phyloP scores from a whole-genome alignment of 2,329 filamentous ascomycete genomes.

The Lecanoromycetidae sp. region DNA sequence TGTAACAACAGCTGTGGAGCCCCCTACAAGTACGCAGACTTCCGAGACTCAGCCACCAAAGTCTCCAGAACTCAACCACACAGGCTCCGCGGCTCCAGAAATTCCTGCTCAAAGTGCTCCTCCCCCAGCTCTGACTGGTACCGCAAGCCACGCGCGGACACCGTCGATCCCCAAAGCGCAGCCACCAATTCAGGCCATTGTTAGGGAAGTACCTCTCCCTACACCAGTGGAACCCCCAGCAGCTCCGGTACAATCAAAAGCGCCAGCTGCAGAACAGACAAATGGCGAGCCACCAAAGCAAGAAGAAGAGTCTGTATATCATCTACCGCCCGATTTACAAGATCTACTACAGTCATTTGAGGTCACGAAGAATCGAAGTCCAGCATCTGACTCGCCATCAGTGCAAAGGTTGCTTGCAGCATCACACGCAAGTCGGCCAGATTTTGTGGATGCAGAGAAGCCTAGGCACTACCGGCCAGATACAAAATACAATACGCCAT shows the following conservation, averaged over 20 bases:
- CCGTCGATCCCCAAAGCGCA: slow-evolving; percentile 34
- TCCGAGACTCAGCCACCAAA: slow-evolving; percentile 39
- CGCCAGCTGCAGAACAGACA: slow-evolving; percentile 23
- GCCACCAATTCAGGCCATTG: slow-evolving; percentile 1
- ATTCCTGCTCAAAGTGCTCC: slow-evolving; percentile 19
- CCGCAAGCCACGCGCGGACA: slow-evolving; percentile 37
- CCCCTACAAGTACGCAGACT: slow-evolving; percentile 26
- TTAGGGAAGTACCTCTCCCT: slow-evolving; percentile 5
- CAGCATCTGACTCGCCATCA: slow-evolving; percentile 49
- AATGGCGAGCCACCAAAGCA: slow-evolving; percentile 42
- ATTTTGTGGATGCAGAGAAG: slow-evolving; percentile 66
- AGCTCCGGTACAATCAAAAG: slow-evolving; percentile 26
- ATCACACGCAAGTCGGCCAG: slow-evolving; percentile 62
- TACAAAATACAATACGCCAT: slow-evolving; percentile 61
- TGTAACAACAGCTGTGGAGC: slow-evolving; percentile 28
- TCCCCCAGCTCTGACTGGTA: slow-evolving; percentile 36
- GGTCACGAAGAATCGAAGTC: slow-evolving; percentile 58
- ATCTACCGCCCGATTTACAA: slow-evolving; percentile 75
- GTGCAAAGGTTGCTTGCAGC: slow-evolving; percentile 63
- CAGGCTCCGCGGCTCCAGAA: slow-evolving; percentile 28
- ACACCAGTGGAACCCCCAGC: slow-evolving; percentile 22
- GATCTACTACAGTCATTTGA: slow-evolving; percentile 90
- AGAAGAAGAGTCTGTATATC: slow-evolving; percentile 72
- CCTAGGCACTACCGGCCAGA: slow-evolving; percentile 76
- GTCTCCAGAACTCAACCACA: slow-evolving; percentile 39